A percentile compares a stretch with the other conserved stretches of the same genome.
These are phyloP conservation scores for Phoma sp. DNA, from an alignment of 2,329 filamentous ascomycete species.

Conservation along the genomic window DNA sequence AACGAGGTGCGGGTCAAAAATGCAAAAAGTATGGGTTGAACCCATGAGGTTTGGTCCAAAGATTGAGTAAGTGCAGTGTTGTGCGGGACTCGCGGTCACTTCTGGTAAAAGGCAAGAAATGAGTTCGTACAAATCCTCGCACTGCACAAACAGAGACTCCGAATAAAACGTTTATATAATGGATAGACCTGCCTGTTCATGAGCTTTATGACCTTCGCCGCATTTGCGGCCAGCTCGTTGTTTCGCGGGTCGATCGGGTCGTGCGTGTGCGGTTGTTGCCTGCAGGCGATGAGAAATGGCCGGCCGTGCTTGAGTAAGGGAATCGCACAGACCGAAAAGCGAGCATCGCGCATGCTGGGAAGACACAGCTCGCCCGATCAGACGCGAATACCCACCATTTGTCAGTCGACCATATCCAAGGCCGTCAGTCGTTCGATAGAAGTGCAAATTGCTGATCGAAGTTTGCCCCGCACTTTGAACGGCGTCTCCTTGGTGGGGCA, in stretches of 20 bases:
- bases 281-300: background rate
- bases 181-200: background rate
- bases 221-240: background rate
- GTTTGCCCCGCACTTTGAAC: slow-evolving; percentile 1
- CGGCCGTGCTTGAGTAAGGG: slow-evolving; percentile 1
- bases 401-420: background rate
- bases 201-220: background rate
- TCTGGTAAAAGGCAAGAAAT: slow-evolving; percentile 84
- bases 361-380: too few relatives aligned
- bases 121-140: slow-evolving; percentile 74
- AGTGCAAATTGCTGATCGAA: background rate
- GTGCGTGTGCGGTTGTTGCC: background rate
- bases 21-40: slow-evolving; percentile 52
- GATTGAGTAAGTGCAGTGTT: slow-evolving; percentile 64
- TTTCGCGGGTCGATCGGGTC: background rate
- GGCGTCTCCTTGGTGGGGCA: slow-evolving; percentile 9
- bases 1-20: slow-evolving; percentile 8
- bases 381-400: background rate
- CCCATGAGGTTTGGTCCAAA: slow-evolving; percentile 58
- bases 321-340: background rate
- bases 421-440: background rate
- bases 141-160: slow-evolving; percentile 57
- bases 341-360: background rate
- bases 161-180: slow-evolving; percentile 16
- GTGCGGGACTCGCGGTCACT: slow-evolving; percentile 72